These are phyloP conservation scores for Acanthamoeba castellanii DNA, from an alignment of 208 protist genomes.

Conservation along the genomic window DNA sequence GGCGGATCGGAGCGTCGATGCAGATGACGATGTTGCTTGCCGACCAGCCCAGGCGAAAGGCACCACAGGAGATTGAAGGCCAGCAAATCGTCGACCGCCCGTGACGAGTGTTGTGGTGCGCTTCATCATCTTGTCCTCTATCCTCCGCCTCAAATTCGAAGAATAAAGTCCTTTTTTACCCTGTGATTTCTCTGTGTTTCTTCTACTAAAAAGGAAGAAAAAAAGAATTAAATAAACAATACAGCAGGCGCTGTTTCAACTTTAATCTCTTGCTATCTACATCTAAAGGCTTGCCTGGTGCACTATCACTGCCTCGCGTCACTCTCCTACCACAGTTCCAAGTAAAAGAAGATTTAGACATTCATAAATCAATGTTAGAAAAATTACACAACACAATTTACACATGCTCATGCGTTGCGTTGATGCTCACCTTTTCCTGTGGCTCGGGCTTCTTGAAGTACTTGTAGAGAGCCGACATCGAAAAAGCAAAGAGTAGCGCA, in stretches of 20 bases:
- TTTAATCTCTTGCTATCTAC: not conserved
- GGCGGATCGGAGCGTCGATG: not conserved
- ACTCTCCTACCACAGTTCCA: not conserved
- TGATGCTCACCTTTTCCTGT: not conserved
- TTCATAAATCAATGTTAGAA: too few species aligned
- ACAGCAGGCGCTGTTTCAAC: not conserved
- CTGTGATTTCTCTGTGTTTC: not conserved
- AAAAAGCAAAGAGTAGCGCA: constrained; percentile 12
- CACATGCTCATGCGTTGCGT: too few species aligned
- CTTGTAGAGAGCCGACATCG: constrained; percentile 51
- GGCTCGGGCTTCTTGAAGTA: constrained; percentile 50
- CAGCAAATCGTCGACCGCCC: not conserved
- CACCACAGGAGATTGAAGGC: not conserved
- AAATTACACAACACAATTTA: too few species aligned
- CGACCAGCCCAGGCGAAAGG: not conserved
- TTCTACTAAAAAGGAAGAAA: too few species aligned
- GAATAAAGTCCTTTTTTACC: not conserved
- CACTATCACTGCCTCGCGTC: not conserved
- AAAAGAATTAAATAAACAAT: not conserved
- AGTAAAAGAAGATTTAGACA: too few species aligned
- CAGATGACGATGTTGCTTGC: not conserved
- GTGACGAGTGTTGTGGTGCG: not conserved
- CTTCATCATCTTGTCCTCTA: not conserved
- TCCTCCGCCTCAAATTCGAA: not conserved
- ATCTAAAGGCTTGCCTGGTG: not conserved